These are phyloP conservation scores for Ichthyophonus hoferi DNA, from an alignment of 208 protist genomes.

Conservation along the genomic window DNA sequence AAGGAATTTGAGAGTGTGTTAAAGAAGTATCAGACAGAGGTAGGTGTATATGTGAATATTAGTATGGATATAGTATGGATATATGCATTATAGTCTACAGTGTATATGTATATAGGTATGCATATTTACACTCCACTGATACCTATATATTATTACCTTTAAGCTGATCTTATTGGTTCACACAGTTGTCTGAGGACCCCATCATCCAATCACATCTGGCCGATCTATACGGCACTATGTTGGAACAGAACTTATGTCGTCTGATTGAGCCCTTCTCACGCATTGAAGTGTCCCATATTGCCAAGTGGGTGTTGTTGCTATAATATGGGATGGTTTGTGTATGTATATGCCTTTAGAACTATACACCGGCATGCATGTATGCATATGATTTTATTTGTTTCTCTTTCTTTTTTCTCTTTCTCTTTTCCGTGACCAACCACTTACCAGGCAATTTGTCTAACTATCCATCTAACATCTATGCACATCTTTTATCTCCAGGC, in stretches of 20 bases:
- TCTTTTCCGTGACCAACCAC: not conserved
- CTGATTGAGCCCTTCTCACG: constrained; percentile 91
- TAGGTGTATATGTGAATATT: not conserved
- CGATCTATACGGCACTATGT: constrained; percentile 86
- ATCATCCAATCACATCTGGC: constrained; percentile 81
- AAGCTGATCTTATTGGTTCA: no score
- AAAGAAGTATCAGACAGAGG: constrained; percentile 15
- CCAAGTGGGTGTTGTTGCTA: not conserved
- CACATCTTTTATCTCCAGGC: no score
- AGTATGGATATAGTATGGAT: no score
- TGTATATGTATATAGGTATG: no score
- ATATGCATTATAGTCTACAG: no score
- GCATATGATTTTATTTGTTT: no score
- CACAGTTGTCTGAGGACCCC: constrained; percentile 65
- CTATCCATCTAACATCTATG: no score
- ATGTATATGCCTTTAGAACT: not conserved
- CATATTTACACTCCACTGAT: no score
- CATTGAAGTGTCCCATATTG: constrained; percentile 87
- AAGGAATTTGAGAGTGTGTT: constrained; percentile 81
- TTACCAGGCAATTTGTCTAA: no score
- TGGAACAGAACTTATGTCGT: constrained; percentile 88
- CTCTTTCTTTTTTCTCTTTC: not conserved
- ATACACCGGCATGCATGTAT: no score
- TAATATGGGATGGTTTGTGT: no score
- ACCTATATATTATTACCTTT: no score